A percentile compares a stretch with the other conserved stretches of the same genome.
These are phyloP conservation scores for Blastosporella zonata DNA, from an alignment of 1,284 basidiomycete species.

Conservation along the genomic window DNA sequence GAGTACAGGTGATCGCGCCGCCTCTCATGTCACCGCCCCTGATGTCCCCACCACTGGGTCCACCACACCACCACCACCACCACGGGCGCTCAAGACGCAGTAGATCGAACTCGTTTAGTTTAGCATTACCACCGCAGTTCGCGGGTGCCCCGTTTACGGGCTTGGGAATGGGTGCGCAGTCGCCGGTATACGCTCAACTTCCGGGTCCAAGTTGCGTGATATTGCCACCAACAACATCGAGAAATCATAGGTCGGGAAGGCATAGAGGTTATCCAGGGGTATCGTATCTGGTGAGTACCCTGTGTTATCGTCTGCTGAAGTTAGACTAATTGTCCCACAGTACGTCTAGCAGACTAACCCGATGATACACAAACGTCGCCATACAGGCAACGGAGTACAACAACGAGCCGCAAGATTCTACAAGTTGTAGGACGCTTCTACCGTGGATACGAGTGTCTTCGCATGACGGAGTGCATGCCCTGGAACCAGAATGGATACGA, in stretches of 20 bases:
- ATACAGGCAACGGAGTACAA: too few species aligned
- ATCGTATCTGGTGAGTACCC: slow-evolving; percentile 12
- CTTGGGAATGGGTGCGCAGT: slow-evolving; percentile 3
- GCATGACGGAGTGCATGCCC: too few species aligned
- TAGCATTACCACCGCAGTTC: background rate
- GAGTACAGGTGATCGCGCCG: slow-evolving; percentile 8
- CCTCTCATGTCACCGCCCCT: slow-evolving; percentile 3
- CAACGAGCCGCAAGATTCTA: too few species aligned
- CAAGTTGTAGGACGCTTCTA: too few species aligned
- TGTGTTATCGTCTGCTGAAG: background rate
- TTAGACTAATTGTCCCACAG: background rate
- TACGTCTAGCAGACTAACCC: too few species aligned
- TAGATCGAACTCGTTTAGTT: slow-evolving; percentile 10
- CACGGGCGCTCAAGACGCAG: slow-evolving; percentile 7
- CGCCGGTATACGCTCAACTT: slow-evolving; percentile 7
- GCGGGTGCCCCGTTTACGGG: slow-evolving; percentile 3
- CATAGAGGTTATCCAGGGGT: slow-evolving; percentile 4
- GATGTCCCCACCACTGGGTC: slow-evolving; percentile 11
- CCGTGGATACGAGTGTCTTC: too few species aligned
- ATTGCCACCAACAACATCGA: slow-evolving; percentile 3
- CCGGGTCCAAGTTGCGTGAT: slow-evolving; percentile 9
- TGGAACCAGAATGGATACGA: too few species aligned
- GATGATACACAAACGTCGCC: too few species aligned
- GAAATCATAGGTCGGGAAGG: slow-evolving; percentile 2
- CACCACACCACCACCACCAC: slow-evolving; percentile 6